Evolutionary conservation across 2,329 filamentous ascomycete species (phyloP).

Genomic region (Hymenoscyphus linearis): DNA sequence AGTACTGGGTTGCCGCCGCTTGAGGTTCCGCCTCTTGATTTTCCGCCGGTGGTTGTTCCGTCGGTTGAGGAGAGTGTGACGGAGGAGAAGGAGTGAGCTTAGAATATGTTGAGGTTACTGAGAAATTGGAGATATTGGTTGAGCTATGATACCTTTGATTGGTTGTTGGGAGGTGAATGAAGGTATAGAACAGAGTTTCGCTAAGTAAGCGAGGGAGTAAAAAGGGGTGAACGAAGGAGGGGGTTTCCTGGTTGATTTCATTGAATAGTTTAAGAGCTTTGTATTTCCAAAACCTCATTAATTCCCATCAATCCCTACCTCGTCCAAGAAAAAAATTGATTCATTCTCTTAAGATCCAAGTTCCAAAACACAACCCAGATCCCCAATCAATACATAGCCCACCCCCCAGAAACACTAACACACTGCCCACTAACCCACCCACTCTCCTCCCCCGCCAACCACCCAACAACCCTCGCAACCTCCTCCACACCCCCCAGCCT

Average conservation of each 20-base stretch:
- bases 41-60: not conserved
- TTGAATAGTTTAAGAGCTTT: not conserved
- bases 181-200: not conserved
- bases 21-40: not conserved
- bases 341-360: not conserved
- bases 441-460: slow-evolving; percentile 40
- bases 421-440: slow-evolving; percentile 42
- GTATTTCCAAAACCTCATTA: no score
- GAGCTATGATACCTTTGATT: not conserved
- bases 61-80: not conserved
- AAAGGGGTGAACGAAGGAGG: not conserved
- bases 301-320: no score
- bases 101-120: not conserved
- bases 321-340: not conserved
- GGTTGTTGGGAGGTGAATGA: not conserved
- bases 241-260: not conserved
- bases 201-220: not conserved
- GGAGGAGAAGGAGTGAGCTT: not conserved
- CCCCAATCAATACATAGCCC: slow-evolving; percentile 17
- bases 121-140: not conserved
- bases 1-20: not conserved
- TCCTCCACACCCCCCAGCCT: not conserved
- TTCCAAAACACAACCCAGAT: not conserved
- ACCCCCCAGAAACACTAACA: slow-evolving; percentile 18
- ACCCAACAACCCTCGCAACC: slow-evolving; percentile 42